Percentiles rank a stretch among this genome's conserved stretches.
phyloP scores from a whole-genome alignment of 2,329 filamentous ascomycete genomes.

The Cordyceps farinosa region DNA sequence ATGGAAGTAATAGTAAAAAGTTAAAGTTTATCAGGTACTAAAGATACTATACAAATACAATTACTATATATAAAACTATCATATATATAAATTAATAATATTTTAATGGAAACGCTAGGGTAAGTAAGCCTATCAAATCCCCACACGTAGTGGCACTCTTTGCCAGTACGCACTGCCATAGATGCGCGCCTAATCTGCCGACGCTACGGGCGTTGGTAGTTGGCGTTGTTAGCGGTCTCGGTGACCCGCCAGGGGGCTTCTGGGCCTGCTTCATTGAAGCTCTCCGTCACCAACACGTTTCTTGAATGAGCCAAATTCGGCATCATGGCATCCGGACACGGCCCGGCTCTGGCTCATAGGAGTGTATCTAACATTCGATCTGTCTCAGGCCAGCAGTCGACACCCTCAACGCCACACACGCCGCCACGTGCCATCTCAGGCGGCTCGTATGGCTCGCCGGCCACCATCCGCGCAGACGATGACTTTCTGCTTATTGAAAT shows the following conservation, averaged over 20 bases:
- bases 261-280: not conserved
- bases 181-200: constrained; percentile 24
- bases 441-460: constrained; percentile 55
- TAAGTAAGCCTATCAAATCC: too few relatives aligned
- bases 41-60: too few relatives aligned
- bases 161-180: too few relatives aligned
- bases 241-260: not conserved
- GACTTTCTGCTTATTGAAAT: constrained; percentile 81
- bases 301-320: not conserved
- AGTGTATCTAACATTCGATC: constrained; percentile 56
- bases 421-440: constrained; percentile 53
- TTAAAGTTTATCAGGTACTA: too few relatives aligned
- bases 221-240: not conserved
- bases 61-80: too few relatives aligned
- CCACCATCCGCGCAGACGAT: constrained; percentile 69
- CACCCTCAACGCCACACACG: constrained; percentile 51
- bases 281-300: not conserved
- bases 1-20: too few relatives aligned
- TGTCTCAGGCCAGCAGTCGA: constrained; percentile 4
- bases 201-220: constrained; percentile 8
- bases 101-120: too few relatives aligned
- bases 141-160: too few relatives aligned
- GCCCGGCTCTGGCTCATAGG: constrained; percentile 51
- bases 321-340: constrained; percentile 43
- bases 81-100: too few relatives aligned